Conservation (phyloP, 1,284 basidiomycete genomes). For the Malassezia psittaci region DNA sequence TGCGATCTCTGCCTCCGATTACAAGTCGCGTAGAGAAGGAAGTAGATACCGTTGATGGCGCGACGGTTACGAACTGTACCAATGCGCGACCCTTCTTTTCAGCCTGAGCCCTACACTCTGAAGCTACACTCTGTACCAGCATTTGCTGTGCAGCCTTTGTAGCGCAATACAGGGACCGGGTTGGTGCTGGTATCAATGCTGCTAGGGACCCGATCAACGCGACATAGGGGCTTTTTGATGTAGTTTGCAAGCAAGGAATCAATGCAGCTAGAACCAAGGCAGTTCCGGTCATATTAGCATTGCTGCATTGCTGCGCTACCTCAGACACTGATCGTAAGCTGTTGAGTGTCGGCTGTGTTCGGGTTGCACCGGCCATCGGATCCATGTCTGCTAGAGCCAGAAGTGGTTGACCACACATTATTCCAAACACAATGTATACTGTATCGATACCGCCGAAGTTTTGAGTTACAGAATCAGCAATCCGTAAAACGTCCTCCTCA, state of each 20-base stretch:
- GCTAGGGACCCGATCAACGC: slow-evolving; percentile 69
- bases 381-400: slow-evolving; percentile 61
- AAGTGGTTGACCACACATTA: slow-evolving; percentile 66
- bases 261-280: slow-evolving; percentile 49
- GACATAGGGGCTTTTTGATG: slow-evolving; percentile 62
- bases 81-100: background rate
- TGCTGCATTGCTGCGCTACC: slow-evolving; percentile 38
- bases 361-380: slow-evolving; percentile 26
- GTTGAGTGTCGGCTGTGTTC: slow-evolving; percentile 18
- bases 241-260: slow-evolving; percentile 62
- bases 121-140: slow-evolving; percentile 64
- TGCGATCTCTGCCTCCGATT: background rate
- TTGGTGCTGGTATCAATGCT: slow-evolving; percentile 69
- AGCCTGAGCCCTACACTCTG: slow-evolving; percentile 53
- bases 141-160: slow-evolving; percentile 69
- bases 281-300: slow-evolving; percentile 50
- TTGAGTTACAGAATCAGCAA: slow-evolving; percentile 53
- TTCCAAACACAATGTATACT: slow-evolving; percentile 67
- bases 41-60: slow-evolving; percentile 22
- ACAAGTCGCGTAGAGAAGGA: slow-evolving; percentile 16
- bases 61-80: slow-evolving; percentile 17
- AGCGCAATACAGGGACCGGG: slow-evolving; percentile 68
- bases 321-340: slow-evolving; percentile 44
- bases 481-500: slow-evolving; percentile 58
- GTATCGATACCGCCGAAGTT: slow-evolving; percentile 70